Percentiles rank a stretch among this genome's conserved stretches.
phyloP scores from a whole-genome alignment of 2,329 filamentous ascomycete genomes.

The Penicillium sp. region DNA sequence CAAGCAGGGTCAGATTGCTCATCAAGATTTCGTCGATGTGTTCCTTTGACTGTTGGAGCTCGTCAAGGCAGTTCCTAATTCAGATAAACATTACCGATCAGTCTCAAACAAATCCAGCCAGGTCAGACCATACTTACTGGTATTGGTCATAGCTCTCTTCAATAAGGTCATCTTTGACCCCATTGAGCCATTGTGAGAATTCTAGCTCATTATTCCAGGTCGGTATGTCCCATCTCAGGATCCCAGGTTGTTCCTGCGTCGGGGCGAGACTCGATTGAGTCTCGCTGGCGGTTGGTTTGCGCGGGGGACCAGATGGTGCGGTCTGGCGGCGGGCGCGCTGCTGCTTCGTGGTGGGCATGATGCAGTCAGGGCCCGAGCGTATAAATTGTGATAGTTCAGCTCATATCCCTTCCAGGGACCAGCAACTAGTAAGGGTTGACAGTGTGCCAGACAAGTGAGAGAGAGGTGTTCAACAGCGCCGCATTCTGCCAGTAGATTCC shows the following conservation, averaged over 20 bases:
- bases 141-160: conserved; percentile 84
- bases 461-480: conserved; percentile 23
- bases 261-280: conserved; percentile 15
- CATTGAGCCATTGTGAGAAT: conserved; percentile 58
- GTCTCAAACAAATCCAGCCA: conserved; percentile 5
- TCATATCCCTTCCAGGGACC: conserved; percentile 9
- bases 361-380: conserved; percentile 12
- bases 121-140: conserved; percentile 53
- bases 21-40: conserved; percentile 77
- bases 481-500: conserved; percentile 37
- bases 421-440: not conserved
- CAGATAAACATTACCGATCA: conserved; percentile 5
- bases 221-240: conserved; percentile 8
- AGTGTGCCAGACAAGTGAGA: conserved; percentile 7
- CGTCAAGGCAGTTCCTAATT: conserved; percentile 70
- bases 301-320: conserved; percentile 34
- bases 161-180: conserved; percentile 65
- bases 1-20: conserved; percentile 73
- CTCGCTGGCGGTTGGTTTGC: conserved; percentile 27
- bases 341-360: conserved; percentile 29
- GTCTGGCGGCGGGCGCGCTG: conserved; percentile 38
- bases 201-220: conserved; percentile 53
- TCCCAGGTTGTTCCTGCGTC: conserved; percentile 8
- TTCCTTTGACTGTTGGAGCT: conserved; percentile 74
- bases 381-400: not conserved